Base-by-base conservation (phyloP, 768 basidiomycete genomes). In the Serendipita indica region DNA sequence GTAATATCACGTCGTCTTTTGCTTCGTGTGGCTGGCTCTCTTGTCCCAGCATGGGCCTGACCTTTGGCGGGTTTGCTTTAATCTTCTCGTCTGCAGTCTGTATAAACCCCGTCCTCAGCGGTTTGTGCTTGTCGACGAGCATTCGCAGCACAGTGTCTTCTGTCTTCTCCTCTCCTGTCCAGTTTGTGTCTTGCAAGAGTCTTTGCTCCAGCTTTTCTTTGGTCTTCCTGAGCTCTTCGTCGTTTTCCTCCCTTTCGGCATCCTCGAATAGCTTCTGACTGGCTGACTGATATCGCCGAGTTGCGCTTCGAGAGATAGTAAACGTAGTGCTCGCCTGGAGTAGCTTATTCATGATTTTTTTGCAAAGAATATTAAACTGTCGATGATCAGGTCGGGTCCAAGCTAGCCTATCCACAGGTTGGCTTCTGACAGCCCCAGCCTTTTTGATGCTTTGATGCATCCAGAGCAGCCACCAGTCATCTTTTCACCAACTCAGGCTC, bases 41-140 rank as follows among this genome's bases (percentile, higher is more conserved):
- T 65, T 62, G 43, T 63, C 62, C n/a, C 62, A 61, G 3, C 65
- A 57, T 54, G 62, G 65, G 57, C 12, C 63, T 66, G 41, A 79
- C 65, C 33, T 65, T 70, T 3, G 78, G 77, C 0, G 75, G 76
- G 0, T 71, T 67, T 41, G 73, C 69, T 67, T 76, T 81, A 57
- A 86, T 63, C 67, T 81, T 86, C 66, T 85, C 73, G 56, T 88
- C 84, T 3, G 84, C 83, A 1, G 77, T 74, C 61, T 73, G 69
- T 39, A 85, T 75, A 10, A 71, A 67, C 6, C 79, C 81, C 6
- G 73, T 76, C n/a, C 86, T 76, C 33, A 89, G 69, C 1, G 89
- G 87, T 69, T 86, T 89, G 72, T 90, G 83, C 67, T 87, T 85
- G 72, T 91, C 89, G 33, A 89, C 76, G 3, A 91, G 75, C 86